phyloP scores from a whole-genome alignment of 495 filamentous ascomycete species.

The Penicillium canescens region DNA sequence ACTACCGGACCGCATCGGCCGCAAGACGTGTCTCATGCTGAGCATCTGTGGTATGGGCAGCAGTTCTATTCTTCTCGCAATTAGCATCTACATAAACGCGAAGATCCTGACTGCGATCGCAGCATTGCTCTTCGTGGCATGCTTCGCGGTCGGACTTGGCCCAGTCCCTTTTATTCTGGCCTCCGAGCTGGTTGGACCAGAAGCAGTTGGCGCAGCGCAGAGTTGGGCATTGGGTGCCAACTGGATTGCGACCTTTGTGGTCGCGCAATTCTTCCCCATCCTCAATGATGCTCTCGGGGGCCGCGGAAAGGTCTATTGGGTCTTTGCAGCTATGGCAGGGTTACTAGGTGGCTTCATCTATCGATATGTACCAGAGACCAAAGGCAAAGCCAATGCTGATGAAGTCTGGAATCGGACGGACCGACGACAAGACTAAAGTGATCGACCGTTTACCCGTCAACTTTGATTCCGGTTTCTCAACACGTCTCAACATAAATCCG shows the following conservation, averaged over 20 bases:
- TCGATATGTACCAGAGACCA: constrained; percentile 78
- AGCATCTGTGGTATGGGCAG: constrained; percentile 83
- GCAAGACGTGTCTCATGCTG: constrained; percentile 76
- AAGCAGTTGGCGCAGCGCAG: constrained; percentile 88
- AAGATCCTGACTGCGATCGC: constrained; percentile 76
- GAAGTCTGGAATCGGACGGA: constrained; percentile 79
- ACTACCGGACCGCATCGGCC: constrained; percentile 80
- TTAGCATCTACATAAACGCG: constrained; percentile 69
- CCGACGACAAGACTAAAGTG: constrained; percentile 34
- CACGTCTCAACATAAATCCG: too few relatives aligned
- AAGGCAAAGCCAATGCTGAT: constrained; percentile 74
- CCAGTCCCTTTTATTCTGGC: constrained; percentile 94
- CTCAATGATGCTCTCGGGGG: constrained; percentile 73
- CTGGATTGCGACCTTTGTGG: constrained; percentile 87
- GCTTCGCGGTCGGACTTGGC: constrained; percentile 88
- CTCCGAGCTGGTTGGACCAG: constrained; percentile 81
- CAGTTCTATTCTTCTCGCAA: constrained; percentile 69
- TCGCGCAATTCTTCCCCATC: constrained; percentile 91
- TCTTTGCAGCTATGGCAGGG: constrained; percentile 74
- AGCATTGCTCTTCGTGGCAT: constrained; percentile 80
- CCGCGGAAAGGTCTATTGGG: constrained; percentile 80
- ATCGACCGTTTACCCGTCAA: too few relatives aligned
- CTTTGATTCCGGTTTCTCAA: background rate
- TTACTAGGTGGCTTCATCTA: constrained; percentile 66
- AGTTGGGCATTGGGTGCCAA: constrained; percentile 81